Conservation (phyloP, 2,329 filamentous ascomycete genomes). For the Diatrype stigma region DNA sequence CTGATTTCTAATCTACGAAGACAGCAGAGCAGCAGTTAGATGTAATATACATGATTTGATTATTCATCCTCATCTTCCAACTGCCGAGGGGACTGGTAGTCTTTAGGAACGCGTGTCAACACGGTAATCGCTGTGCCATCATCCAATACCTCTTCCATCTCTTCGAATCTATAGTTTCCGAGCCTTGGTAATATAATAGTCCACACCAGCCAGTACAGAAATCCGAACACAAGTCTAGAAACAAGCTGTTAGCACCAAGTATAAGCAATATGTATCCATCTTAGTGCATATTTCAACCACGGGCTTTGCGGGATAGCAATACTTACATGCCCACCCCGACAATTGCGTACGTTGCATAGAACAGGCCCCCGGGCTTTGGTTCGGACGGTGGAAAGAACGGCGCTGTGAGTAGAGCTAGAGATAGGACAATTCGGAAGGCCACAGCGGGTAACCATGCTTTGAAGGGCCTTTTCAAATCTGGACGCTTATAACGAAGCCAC, state of each 20-base stretch:
- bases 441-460: constrained; percentile 61
- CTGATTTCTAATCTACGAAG: too few relatives aligned
- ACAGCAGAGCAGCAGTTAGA: too few relatives aligned
- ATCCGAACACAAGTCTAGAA: constrained; percentile 52
- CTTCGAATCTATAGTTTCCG: constrained; percentile 58
- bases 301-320: background rate
- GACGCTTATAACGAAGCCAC: constrained; percentile 54
- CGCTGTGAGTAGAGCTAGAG: constrained; percentile 51
- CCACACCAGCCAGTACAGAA: constrained; percentile 67
- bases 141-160: constrained; percentile 52
- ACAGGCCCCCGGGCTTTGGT: constrained; percentile 42
- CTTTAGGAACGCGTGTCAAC: constrained; percentile 36
- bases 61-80: background rate
- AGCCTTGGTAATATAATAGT: constrained; percentile 56
- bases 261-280: constrained; percentile 1
- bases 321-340: constrained; percentile 51
- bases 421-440: constrained; percentile 49
- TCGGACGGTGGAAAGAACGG: constrained; percentile 58
- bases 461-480: constrained; percentile 60
- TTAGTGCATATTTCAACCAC: background rate
- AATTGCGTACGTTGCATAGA: constrained; percentile 51
- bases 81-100: background rate
- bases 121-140: constrained; percentile 66
- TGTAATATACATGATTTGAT: background rate
- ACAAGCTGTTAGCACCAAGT: constrained; percentile 11